phyloP scores from a whole-genome alignment of 1,139 yeast species.

The Pneumocystis carinii region DNA sequence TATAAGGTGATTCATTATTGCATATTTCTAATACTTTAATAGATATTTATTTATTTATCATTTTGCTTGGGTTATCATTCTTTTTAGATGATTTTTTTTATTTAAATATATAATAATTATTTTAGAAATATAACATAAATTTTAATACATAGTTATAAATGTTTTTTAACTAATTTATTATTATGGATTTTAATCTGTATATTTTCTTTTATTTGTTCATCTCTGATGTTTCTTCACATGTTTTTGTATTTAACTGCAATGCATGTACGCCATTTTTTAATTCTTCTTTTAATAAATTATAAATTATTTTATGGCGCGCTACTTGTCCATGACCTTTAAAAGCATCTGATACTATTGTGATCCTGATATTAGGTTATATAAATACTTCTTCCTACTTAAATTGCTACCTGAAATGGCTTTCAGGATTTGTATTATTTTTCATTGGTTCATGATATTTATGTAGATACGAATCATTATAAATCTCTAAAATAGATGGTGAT shows the following conservation, averaged over 20 bases:
- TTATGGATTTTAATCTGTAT: background rate
- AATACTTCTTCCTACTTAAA: background rate
- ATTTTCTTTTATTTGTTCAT: background rate
- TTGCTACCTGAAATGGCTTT: slow-evolving; percentile 52
- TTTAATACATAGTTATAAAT: background rate
- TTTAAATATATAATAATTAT: background rate
- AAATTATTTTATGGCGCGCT: slow-evolving; percentile 63
- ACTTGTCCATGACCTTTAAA: slow-evolving; percentile 60
- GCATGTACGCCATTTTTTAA: slow-evolving; percentile 73
- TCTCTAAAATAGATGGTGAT: slow-evolving; percentile 27
- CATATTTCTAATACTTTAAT: background rate
- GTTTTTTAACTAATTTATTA: background rate
- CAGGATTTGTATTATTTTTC: slow-evolving; percentile 48
- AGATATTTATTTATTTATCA: background rate
- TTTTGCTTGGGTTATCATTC: background rate
- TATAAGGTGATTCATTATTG: background rate
- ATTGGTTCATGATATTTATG: slow-evolving; percentile 84
- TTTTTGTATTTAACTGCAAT: slow-evolving; percentile 69
- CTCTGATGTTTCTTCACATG: slow-evolving; percentile 37
- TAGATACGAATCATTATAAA: slow-evolving; percentile 70
- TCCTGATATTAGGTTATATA: background rate
- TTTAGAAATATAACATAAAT: background rate
- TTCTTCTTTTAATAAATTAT: slow-evolving; percentile 56
- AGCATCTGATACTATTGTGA: slow-evolving; percentile 43
- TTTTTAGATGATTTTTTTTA: background rate